Base-by-base conservation (phyloP, 805 yeast species). In the Sugiyamaella americana region DNA sequence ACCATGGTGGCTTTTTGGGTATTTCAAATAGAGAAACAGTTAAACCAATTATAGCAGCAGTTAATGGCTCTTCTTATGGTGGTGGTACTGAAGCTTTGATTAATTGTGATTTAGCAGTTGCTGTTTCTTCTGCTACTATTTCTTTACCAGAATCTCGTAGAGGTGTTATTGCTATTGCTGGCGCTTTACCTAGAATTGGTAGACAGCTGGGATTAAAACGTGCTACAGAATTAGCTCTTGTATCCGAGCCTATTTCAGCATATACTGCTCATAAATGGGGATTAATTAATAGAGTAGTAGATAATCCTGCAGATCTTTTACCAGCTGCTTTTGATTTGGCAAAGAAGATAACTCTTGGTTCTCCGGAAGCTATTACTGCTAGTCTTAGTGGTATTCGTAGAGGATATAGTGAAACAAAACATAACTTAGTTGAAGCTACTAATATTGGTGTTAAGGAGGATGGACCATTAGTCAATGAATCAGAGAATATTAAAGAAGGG, bases 31-130 rank as follows among this genome's bases (percentile, higher is more conserved):
- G 62, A 5, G 34, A 41, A 11, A 48, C 50, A 10, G 40, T 39
- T 11, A 58, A 58, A 44, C 62, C 62, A 16, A 53, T 58, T 23
- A 58, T 58, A 17, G 61, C 57, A 5, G 62, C 62, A 0, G 38
- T 58, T 37, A 58, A 58, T 39, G 62, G 62, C 5, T 35, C 57
- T 8, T 52, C 58, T 13, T 57, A 44, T 30, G 62, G 62, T 22
- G 62, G 62, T 2, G 62, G 62, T 8, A 55, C 60, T 19, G 62
- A 58, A 50, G 52, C 54, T 1, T 46, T 57, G n/a, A 34, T 56
- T 32, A 58, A 58, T 43, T 54, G 59, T 26, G 61, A 57, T 42
- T 42, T 58, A 34, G 61, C 58, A 8, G 60, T 58, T 1, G 60
- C 59, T 10, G 49, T 48, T 16, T 20, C 37, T 22, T 32, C 49